Conservation (phyloP, 805 yeast genomes). For the Debaryomyces prosopidis region DNA sequence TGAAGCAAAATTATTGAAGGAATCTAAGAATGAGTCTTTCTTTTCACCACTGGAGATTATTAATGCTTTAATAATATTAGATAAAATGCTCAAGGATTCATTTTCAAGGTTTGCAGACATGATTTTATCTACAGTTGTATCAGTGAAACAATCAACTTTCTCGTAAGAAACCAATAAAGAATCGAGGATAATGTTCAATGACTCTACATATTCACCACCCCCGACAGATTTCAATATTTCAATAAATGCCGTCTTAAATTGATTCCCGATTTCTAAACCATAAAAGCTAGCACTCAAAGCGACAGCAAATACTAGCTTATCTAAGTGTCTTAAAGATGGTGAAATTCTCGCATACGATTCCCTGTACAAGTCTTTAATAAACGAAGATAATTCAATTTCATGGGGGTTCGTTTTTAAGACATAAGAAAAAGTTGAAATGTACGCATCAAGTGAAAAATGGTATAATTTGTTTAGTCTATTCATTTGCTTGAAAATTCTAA, state of each 20-base stretch:
- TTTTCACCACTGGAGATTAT: neutral
- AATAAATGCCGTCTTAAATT: constrained; percentile 15
- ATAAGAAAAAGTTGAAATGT: constrained; percentile 17
- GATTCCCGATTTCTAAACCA: constrained; percentile 22
- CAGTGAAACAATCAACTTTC: neutral
- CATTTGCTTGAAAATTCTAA: constrained; percentile 41
- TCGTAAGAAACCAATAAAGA: constrained; percentile 9
- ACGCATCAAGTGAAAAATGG: constrained; percentile 50
- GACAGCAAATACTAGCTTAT: constrained; percentile 46
- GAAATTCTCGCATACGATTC: constrained; percentile 48
- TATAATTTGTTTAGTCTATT: constrained; percentile 52
- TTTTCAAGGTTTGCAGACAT: constrained; percentile 15
- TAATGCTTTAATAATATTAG: constrained; percentile 11
- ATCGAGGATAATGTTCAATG: constrained; percentile 4
- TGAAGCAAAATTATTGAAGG: constrained; percentile 15
- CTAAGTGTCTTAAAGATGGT: constrained; percentile 45
- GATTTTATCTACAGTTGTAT: constrained; percentile 7
- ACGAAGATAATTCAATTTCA: constrained; percentile 13
- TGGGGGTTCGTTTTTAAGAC: constrained; percentile 17
- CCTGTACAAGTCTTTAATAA: constrained; percentile 43
- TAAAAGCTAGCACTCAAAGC: constrained; percentile 31
- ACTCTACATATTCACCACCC: neutral
- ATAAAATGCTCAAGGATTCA: constrained; percentile 14
- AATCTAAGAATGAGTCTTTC: constrained; percentile 13
- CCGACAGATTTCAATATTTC: constrained; percentile 7